Evolutionary conservation across 257 asterid genomes (phyloP), one percentile per base, ranked within the genome.

Genomic region (Dorcoceras hygrometricum): DNA sequence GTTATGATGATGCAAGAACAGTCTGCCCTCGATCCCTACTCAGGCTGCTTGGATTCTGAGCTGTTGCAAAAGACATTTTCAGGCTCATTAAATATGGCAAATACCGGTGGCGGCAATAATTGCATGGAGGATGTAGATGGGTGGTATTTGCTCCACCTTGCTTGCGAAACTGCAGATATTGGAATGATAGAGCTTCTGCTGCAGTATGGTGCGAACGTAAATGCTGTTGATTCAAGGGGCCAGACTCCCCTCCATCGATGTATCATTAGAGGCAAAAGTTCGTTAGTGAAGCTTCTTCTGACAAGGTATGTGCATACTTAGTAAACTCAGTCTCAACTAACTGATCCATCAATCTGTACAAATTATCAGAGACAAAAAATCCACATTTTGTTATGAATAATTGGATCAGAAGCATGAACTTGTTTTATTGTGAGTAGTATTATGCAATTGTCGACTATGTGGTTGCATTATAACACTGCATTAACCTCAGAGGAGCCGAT

Each of bases 161-260:
- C 94, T 71, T 90, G 99, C 79, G 95, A 90, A 80, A 87, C 87
- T 71, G 83, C 89, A 9, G 99, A 91, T 77, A 80, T 87, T 29
- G 99, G 98, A 73, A 95, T 95, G 99, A 75, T 95, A 26, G 99
- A 95, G 78, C 95, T 95, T 69, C 96, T 95, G 62, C 76, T 95
- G 82, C 99, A 95, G 64, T 90, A 95, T 24, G 95, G 96, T 39
- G 98, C 95, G 29, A 87, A 87, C 66, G 70, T 91, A 72, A 95
- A 91, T 72, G 84, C 96, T 68, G 65, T 71, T 39, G 97, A 91
- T 81, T 86, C 88, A 11, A 80, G 84, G 65, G 87, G 86, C 7
- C 89, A 74, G 70, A 87, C 89, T 1, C 91, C 97, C 29, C 93
- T 95, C 64, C 97, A 95, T 76, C 83, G 86, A 51, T 87, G 96